phyloP scores from a whole-genome alignment of 345 rosid species.

The Acer negundo region DNA sequence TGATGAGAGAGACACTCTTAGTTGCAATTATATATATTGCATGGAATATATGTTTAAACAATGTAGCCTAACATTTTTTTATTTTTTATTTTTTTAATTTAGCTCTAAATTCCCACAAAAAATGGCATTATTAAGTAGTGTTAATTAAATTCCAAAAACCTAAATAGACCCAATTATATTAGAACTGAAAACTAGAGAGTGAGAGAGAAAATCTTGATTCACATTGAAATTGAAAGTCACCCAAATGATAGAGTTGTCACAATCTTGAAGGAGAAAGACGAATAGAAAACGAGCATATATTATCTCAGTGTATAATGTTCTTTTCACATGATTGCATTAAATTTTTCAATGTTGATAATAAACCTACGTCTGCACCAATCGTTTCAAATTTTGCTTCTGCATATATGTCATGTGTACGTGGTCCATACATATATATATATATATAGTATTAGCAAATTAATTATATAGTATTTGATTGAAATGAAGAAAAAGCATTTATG shows the following conservation, averaged over 20 bases:
- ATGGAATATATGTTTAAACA: too few relatives aligned
- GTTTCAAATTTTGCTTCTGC: background rate
- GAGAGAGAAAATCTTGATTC: background rate
- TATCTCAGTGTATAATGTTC: background rate
- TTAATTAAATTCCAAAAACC: too few relatives aligned
- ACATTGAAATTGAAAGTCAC: too few relatives aligned
- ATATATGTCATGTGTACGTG: background rate
- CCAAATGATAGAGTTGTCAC: slow-evolving; percentile 8
- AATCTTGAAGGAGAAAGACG: slow-evolving; percentile 1
- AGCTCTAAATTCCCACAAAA: too few relatives aligned
- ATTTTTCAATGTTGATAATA: background rate
- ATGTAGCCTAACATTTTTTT: too few relatives aligned
- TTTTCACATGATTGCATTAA: background rate
- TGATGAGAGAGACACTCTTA: too few relatives aligned
- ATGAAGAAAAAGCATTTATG: background rate
- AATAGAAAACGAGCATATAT: background rate
- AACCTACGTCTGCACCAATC: background rate
- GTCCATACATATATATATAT: background rate
- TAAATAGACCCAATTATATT: background rate
- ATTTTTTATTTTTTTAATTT: too few relatives aligned
- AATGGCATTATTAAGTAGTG: too few relatives aligned
- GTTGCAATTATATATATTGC: too few relatives aligned
- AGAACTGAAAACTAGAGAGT: background rate
- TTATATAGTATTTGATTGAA: background rate
- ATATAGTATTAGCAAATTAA: background rate